A percentile compares a stretch with the other conserved stretches of the same genome.
Evolutionary conservation across 257 asterid genomes (phyloP).

Genomic region (Scutellaria galericulata): DNA sequence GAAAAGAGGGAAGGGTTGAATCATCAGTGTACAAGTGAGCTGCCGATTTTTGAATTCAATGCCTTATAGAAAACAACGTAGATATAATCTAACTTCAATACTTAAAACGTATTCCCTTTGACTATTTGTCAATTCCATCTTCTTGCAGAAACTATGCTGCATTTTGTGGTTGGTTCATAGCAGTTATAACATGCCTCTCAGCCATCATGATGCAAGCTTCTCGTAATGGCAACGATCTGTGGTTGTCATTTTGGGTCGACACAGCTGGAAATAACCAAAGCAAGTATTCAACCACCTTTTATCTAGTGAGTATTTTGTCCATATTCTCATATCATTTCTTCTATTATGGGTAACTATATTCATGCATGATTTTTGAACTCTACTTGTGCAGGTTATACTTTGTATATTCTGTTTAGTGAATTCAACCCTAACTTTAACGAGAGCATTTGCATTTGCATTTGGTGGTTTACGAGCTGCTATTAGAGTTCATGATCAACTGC

Average conservation of each 20-base stretch:
- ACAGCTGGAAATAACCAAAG: conserved; percentile 55
- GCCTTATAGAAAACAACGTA: neutral
- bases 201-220: conserved; percentile 96
- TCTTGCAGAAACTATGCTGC: conserved; percentile 84
- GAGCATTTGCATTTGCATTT: conserved; percentile 91
- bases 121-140: conserved; percentile 29
- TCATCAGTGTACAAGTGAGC: conserved; percentile 79
- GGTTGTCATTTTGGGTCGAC: conserved; percentile 98
- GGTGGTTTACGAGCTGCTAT: conserved; percentile 94
- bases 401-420: conserved; percentile 73
- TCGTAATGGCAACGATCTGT: conserved; percentile 94
- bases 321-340: no score
- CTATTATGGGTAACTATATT: neutral
- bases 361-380: conserved; percentile 9
- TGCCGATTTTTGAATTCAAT: conserved; percentile 28
- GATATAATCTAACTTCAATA: conserved; percentile 1
- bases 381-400: conserved; percentile 66
- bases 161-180: conserved; percentile 78
- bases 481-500: conserved; percentile 65
- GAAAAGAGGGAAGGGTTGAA: conserved; percentile 95
- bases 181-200: conserved; percentile 65
- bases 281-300: conserved; percentile 70
- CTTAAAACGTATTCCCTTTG: neutral
- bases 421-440: conserved; percentile 74
- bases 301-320: conserved; percentile 59